Conservation (phyloP, 2,329 filamentous ascomycete species). For the Colletotrichum australisinense region DNA sequence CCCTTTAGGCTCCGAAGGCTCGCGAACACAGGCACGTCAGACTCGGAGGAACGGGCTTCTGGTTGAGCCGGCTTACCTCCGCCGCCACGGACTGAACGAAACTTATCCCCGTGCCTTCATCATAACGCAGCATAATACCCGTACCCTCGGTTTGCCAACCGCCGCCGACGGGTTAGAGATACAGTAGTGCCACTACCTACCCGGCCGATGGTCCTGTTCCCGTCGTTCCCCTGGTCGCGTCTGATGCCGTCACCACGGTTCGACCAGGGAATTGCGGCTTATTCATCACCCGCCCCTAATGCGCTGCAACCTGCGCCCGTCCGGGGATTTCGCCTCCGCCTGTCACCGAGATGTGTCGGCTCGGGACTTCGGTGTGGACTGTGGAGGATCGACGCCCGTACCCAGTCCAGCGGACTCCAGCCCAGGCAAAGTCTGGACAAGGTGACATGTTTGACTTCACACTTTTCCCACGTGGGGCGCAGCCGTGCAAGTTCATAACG, state of each 20-base stretch:
- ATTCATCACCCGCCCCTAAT: slow-evolving; percentile 20
- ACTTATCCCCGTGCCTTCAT: slow-evolving; percentile 14
- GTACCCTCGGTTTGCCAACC: not conserved
- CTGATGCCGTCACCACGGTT: not conserved
- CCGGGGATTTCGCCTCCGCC: slow-evolving; percentile 10
- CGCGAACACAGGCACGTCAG: not conserved
- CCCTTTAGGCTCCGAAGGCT: not conserved
- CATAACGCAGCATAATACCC: not conserved
- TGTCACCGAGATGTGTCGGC: slow-evolving; percentile 33
- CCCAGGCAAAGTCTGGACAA: not conserved
- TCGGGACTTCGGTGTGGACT: slow-evolving; percentile 29
- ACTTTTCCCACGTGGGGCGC: slow-evolving; percentile 12
- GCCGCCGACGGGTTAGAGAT: slow-evolving; percentile 6
- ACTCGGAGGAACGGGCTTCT: slow-evolving; percentile 23
- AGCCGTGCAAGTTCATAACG: not conserved
- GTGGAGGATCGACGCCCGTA: slow-evolving; percentile 33
- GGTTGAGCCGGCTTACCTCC: slow-evolving; percentile 31
- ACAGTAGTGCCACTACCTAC: slow-evolving; percentile 4
- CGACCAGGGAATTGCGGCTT: not conserved
- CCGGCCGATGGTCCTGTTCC: not conserved
- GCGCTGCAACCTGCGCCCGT: slow-evolving; percentile 21
- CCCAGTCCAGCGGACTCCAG: not conserved
- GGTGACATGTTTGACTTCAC: not conserved
- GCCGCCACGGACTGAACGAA: not conserved
- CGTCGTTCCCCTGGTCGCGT: not conserved